Conservation (phyloP, 1,284 basidiomycete species). For the Trametes polyzona region DNA sequence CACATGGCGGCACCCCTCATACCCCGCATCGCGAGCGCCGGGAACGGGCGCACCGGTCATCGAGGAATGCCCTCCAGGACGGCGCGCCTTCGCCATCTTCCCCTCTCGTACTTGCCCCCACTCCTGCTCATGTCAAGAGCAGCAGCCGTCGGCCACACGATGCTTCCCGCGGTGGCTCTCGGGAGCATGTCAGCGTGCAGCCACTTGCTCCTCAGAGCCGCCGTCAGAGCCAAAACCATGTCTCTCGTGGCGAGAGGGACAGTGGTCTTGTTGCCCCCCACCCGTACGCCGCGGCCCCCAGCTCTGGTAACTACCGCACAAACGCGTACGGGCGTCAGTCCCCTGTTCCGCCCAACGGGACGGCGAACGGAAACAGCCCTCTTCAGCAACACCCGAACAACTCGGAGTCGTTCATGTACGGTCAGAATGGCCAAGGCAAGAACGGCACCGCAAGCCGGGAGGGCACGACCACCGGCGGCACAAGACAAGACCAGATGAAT, state of each 20-base stretch:
- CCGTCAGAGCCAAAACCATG: conserved; percentile 64
- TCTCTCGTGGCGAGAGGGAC: conserved; percentile 41
- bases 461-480: conserved; percentile 32
- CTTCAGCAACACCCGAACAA: conserved; percentile 36
- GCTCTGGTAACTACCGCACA: conserved; percentile 55
- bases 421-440: conserved; percentile 50
- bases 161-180: conserved; percentile 44
- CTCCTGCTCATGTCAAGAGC: conserved; percentile 63
- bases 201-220: conserved; percentile 63
- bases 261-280: conserved; percentile 57
- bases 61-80: conserved; percentile 59
- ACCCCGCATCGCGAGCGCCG: conserved; percentile 59
- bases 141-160: conserved; percentile 51
- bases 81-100: conserved; percentile 48
- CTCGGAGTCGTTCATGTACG: conserved; percentile 67
- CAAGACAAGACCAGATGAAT: conserved; percentile 28
- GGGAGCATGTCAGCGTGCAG: conserved; percentile 62
- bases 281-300: conserved; percentile 69
- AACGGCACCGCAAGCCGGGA: conserved; percentile 41
- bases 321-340: conserved; percentile 61
- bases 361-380: conserved; percentile 28
- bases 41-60: conserved; percentile 55
- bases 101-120: conserved; percentile 64
- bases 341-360: conserved; percentile 45
- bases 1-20: conserved; percentile 56